Evolutionary conservation across 1,284 basidiomycete species (phyloP).

Genomic region (Boletus coffeatus): DNA sequence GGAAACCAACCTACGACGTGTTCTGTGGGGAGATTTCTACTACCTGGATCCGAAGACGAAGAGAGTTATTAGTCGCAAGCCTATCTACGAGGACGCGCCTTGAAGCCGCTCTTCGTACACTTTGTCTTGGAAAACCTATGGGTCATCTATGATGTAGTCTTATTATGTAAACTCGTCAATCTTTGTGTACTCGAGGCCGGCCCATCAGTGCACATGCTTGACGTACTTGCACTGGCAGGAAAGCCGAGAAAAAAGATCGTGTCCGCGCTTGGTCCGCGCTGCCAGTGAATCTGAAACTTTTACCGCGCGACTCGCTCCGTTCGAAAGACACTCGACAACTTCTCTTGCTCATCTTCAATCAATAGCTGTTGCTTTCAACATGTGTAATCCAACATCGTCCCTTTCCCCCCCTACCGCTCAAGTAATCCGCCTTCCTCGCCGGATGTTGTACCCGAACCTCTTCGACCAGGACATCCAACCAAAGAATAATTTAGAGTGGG

Average conservation of each 20-base stretch:
- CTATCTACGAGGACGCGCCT: slow-evolving; percentile 70
- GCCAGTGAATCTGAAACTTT: slow-evolving; percentile 72
- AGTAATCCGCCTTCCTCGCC: slow-evolving; percentile 71
- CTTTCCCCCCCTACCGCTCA: slow-evolving; percentile 83
- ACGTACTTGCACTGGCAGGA: slow-evolving; percentile 50
- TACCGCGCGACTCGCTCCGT: slow-evolving; percentile 79
- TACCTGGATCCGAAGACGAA: slow-evolving; percentile 98
- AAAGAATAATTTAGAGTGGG: slow-evolving; percentile 76
- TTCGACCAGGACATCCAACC: slow-evolving; percentile 53
- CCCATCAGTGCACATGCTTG: slow-evolving; percentile 34
- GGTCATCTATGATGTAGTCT: slow-evolving; percentile 90
- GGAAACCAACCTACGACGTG: slow-evolving; percentile 81
- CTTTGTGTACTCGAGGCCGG: background rate
- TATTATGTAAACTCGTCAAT: slow-evolving; percentile 71
- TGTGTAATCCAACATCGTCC: slow-evolving; percentile 93
- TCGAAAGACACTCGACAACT: slow-evolving; percentile 87
- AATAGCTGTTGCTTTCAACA: slow-evolving; percentile 95
- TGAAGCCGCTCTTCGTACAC: slow-evolving; percentile 99
- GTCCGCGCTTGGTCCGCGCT: slow-evolving; percentile 37
- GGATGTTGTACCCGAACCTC: slow-evolving; percentile 87
- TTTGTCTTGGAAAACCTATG: slow-evolving; percentile 98
- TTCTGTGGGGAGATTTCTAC: slow-evolving; percentile 92
- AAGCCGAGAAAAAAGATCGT: slow-evolving; percentile 94
- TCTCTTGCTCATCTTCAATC: slow-evolving; percentile 84
- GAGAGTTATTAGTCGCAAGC: slow-evolving; percentile 87